These are phyloP conservation scores for Wallacemonas rigidus DNA, from an alignment of 208 protist species.

Conservation along the genomic window DNA sequence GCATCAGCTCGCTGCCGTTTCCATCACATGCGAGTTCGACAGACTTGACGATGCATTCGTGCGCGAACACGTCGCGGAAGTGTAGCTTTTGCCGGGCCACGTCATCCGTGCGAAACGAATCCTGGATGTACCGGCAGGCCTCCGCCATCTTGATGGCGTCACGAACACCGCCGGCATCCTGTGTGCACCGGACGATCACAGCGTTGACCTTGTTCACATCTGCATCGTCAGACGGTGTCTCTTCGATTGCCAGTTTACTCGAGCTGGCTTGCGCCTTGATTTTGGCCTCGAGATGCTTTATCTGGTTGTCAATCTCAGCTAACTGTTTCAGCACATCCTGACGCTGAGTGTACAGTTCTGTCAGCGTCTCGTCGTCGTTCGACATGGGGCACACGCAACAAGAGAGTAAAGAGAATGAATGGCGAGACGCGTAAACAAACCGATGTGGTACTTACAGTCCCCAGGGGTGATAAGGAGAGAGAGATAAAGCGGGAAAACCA, in stretches of 20 bases:
- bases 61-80: constrained; percentile 75
- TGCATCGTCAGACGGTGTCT: constrained; percentile 31
- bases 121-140: constrained; percentile 57
- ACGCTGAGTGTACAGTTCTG: constrained; percentile 69
- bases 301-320: constrained; percentile 70
- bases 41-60: constrained; percentile 58
- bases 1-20: constrained; percentile 84
- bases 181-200: constrained; percentile 57
- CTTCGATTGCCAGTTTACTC: constrained; percentile 32
- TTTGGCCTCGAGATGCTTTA: constrained; percentile 62
- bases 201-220: constrained; percentile 55
- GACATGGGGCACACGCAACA: constrained; percentile 9
- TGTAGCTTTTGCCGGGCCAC: constrained; percentile 43
- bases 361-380: constrained; percentile 65
- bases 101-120: constrained; percentile 30
- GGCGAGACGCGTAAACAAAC: too few relatives aligned
- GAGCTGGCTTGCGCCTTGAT: constrained; percentile 44
- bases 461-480: constrained; percentile 4
- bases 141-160: constrained; percentile 80
- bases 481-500: constrained; percentile 16
- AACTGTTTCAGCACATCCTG: constrained; percentile 83
- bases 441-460: too few relatives aligned
- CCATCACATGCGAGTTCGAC: constrained; percentile 53
- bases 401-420: constrained; percentile 6
- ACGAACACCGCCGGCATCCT: constrained; percentile 64